Base-by-base conservation (phyloP, 169 alveolate genomes). In the Theileria luwenshuni region DNA sequence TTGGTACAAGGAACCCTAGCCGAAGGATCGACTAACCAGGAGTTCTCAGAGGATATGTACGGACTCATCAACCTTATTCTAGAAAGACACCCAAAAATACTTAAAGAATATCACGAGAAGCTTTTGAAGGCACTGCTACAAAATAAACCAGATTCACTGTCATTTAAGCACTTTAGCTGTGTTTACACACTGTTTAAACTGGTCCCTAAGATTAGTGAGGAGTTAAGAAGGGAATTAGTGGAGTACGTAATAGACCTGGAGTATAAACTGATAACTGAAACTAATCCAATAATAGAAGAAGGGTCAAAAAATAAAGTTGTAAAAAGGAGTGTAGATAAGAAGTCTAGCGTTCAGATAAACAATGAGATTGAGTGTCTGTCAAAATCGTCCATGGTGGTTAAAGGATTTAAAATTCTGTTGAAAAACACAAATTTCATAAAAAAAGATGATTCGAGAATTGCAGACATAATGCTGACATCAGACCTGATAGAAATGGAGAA, bases 351-450 rank as follows among this genome's bases (percentile, higher is more conserved):
- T 51, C 38, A 13, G 12, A 51, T 13, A 15, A 12, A 6, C 10
- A 51, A 10, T 13, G 87, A 79, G 27, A 27, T 79, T 12, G 77
- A 32, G 28, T 79, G 87, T 56, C 69, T 79, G 42, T 43, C 73
- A 23, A 54, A 54, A 0, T 48, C 83, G 7, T 79, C 87, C 3
- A 58, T 73, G 67, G 35, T 33, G 3, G 83, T 79, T 21, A 79
- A 79, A 71, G 47, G 65, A 28, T 32, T 71, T n/a, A 79, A 79
- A 25, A 10, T 72, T 47, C 17, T 79, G 13, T 25, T 45, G 1
- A 10, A 25, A 15, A 71, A 72, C 63, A 23, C n/a, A 19, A 67
- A 35, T 0, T 25, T 12, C 45, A 15, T 79, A 0, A 73, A 35
- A 35, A 30, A 43, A 27, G 45, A 70, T 15, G 87, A 79, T 21